These are phyloP conservation scores for Zoysia matrella DNA, from an alignment of 202 grass and related monocot species.

Conservation along the genomic window DNA sequence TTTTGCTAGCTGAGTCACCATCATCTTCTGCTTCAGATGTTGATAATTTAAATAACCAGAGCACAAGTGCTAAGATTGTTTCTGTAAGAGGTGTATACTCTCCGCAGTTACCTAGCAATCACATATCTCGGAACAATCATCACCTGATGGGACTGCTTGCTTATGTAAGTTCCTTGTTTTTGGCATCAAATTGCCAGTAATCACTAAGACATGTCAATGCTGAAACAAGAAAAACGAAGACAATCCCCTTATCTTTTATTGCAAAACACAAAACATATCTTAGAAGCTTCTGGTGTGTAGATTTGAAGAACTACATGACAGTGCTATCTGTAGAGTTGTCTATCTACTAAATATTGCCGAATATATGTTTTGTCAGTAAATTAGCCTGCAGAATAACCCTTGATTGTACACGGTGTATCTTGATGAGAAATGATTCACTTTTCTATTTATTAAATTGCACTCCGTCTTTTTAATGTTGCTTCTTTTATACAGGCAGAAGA, in stretches of 20 bases:
- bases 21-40: slow-evolving; percentile 99
- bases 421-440: slow-evolving; percentile 17
- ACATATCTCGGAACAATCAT: slow-evolving; percentile 79
- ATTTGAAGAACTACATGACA: no score
- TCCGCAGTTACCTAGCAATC: slow-evolving; percentile 35
- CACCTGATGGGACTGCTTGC: slow-evolving; percentile 80
- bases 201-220: background rate
- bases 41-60: slow-evolving; percentile 92
- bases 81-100: slow-evolving; percentile 69
- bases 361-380: background rate
- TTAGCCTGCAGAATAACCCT: no score
- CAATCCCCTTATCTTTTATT: background rate
- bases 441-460: slow-evolving; percentile 15
- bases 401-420: background rate
- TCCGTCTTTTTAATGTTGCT: slow-evolving; percentile 19
- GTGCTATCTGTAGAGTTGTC: slow-evolving; percentile 10
- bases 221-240: slow-evolving; percentile 27
- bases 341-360: background rate
- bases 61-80: slow-evolving; percentile 52
- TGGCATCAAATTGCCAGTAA: background rate
- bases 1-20: slow-evolving; percentile 79
- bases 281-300: background rate
- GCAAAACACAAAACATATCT: background rate
- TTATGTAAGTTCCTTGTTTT: slow-evolving; percentile 71
- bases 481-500: slow-evolving; percentile 67